Evolutionary conservation across 2,329 filamentous ascomycete genomes (phyloP), one percentile per base, ranked within the genome.

Genomic region (Fusarium equiseti): DNA sequence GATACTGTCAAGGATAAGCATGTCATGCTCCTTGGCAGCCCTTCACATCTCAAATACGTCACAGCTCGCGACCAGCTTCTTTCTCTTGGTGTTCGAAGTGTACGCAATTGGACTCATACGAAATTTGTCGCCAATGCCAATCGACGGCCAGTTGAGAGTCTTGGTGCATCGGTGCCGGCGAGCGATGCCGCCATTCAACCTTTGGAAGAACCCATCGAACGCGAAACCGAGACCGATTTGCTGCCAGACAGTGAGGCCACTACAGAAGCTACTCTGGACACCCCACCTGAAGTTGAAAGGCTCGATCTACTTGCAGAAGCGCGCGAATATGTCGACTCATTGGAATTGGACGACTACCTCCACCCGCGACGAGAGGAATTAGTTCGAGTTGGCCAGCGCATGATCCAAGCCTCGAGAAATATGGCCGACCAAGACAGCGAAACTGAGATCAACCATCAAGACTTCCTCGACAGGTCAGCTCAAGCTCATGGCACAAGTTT

Each of bases 21-120:
- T 52, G 51, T 73, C 13, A 73, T 70, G 70, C 63, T 73, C 6
- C 12, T 70, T 1, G 67, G 71, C 10, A 56, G 65, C 4, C 63
- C 59, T 20, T 68, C 20, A 1, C 46, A 27, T 46, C 24, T 59
- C 6, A 64, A 61, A 20, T 74, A 74, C 24, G 11, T 57, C 22
- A 64, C 53, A 0, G 71, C 71, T 63, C 65, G 71, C 22, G 67
- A 74, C 10, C 68, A 43, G 18, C 67, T 74, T 46, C 56, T 68
- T 35, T 68, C 70, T 1, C 54, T 73, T 0, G 67, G 62, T 1
- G 70, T 49, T 5, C 62, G 67, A 4, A 66, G 65, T 11, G 65
- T 74, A 4, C 63, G 63, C 0, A 31, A 57, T 2, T 74, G 60
- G 70, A 59, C 31, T 24, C 50, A 70, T 3, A 38, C 18, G 3